Evolutionary conservation across 495 filamentous ascomycete species (phyloP).

Genomic region (Cercophora scortea): DNA sequence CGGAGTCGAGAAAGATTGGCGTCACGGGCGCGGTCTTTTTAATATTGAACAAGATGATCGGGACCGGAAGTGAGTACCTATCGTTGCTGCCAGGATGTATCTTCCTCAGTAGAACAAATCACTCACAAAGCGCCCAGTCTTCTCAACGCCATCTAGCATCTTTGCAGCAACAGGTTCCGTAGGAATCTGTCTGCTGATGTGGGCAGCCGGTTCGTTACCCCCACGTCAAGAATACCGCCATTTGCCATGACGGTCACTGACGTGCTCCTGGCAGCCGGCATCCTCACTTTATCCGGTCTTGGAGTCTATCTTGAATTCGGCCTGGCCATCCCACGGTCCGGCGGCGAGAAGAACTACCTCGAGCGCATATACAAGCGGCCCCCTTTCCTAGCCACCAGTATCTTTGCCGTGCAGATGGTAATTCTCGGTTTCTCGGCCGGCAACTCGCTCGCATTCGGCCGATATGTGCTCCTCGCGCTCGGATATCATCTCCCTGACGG

Average conservation of each 20-base stretch:
- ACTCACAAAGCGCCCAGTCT: constrained; percentile 5
- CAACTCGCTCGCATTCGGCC: constrained; percentile 40
- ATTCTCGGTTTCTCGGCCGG: constrained; percentile 38
- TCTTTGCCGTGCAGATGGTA: constrained; percentile 52
- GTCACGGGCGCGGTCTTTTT: constrained; percentile 44
- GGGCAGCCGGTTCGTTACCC: constrained; percentile 24
- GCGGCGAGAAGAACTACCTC: constrained; percentile 54
- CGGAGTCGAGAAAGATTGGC: constrained; percentile 33
- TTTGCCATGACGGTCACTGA: neutral
- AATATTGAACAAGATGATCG: constrained; percentile 51
- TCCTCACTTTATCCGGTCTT: constrained; percentile 13
- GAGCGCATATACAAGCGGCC: constrained; percentile 55
- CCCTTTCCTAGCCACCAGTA: constrained; percentile 51
- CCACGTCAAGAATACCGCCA: neutral
- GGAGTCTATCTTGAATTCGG: constrained; percentile 36
- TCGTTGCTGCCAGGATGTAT: constrained; percentile 20
- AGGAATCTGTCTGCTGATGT: constrained; percentile 29
- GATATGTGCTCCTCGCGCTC: constrained; percentile 30
- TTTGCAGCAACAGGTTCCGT: constrained; percentile 35
- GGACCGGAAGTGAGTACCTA: constrained; percentile 48
- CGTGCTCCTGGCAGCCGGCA: neutral
- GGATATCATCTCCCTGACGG: constrained; percentile 36
- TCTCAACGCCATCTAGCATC: constrained; percentile 36
- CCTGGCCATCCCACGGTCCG: constrained; percentile 42
- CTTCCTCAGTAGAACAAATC: neutral